phyloP scores from a whole-genome alignment of 805 yeast species.

The Monosporozyma unispora region DNA sequence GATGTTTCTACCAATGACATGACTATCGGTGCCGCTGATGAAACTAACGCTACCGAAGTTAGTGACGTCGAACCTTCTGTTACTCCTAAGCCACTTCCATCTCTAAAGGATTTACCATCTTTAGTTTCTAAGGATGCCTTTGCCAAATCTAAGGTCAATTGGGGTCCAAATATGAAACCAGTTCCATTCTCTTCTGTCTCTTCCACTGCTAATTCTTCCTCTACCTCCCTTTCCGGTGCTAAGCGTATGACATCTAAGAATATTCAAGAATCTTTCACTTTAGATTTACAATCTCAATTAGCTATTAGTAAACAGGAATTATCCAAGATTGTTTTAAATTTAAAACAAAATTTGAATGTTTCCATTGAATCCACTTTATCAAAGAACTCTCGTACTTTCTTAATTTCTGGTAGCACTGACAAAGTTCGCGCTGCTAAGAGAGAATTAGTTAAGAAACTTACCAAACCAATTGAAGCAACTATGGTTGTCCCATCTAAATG shows the following conservation, averaged over 20 bases:
- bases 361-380: slow-evolving; percentile 79
- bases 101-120: slow-evolving; percentile 50
- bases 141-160: slow-evolving; percentile 22
- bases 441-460: slow-evolving; percentile 63
- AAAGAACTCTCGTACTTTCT: slow-evolving; percentile 69
- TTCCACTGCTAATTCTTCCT: slow-evolving; percentile 13
- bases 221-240: slow-evolving; percentile 25
- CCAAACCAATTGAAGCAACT: slow-evolving; percentile 56
- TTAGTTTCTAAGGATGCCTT: slow-evolving; percentile 42
- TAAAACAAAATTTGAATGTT: slow-evolving; percentile 49
- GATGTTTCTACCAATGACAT: slow-evolving; percentile 76
- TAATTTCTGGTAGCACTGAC: slow-evolving; percentile 65
- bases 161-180: slow-evolving; percentile 45
- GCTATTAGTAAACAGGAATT: slow-evolving; percentile 57
- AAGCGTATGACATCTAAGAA: slow-evolving; percentile 46
- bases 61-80: slow-evolving; percentile 5
- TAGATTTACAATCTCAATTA: slow-evolving; percentile 61
- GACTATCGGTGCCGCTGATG: slow-evolving; percentile 54
- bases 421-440: slow-evolving; percentile 64
- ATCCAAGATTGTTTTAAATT: slow-evolving; percentile 52
- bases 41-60: neutral
- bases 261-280: slow-evolving; percentile 71
- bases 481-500: slow-evolving; percentile 68
- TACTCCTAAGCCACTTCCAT: slow-evolving; percentile 20
- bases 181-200: slow-evolving; percentile 16